Conservation (phyloP, 176 grass and related monocot species). For the Rhynchospora pubera region DNA sequence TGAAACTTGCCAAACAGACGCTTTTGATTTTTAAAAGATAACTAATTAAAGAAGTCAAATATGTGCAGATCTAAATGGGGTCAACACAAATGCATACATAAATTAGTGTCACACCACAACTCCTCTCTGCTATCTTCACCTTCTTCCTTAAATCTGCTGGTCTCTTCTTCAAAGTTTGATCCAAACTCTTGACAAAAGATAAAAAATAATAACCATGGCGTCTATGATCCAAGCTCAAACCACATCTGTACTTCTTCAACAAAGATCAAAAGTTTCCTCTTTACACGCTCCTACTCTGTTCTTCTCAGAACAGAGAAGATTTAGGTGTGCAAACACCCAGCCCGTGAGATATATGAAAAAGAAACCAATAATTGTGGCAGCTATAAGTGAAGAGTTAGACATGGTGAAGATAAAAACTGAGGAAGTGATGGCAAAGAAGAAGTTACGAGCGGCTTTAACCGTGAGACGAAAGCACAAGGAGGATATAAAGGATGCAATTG, state of each 20-base stretch:
- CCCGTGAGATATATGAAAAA: not conserved
- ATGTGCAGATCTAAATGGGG: too few species aligned
- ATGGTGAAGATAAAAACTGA: not conserved
- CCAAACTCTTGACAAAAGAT: not conserved
- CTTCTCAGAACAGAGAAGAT: slow-evolving; percentile 15
- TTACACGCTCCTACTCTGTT: not conserved
- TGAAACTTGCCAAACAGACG: too few species aligned
- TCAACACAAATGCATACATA: too few species aligned
- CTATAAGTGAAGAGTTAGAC: slow-evolving; percentile 71
- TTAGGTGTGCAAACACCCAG: not conserved
- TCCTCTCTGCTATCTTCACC: too few species aligned
- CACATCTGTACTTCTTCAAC: not conserved
- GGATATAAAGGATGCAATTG: slow-evolving; percentile 82
- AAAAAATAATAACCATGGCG: not conserved
- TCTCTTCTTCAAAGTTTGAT: too few species aligned
- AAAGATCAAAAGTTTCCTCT: not conserved
- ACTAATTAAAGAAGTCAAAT: too few species aligned
- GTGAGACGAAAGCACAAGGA: slow-evolving; percentile 94
- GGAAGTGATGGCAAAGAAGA: slow-evolving; percentile 29
- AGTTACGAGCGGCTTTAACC: slow-evolving; percentile 69
- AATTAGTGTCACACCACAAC: too few species aligned
- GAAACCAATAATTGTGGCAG: slow-evolving; percentile 33
- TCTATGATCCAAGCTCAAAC: slow-evolving; percentile 18
- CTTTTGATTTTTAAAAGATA: too few species aligned
- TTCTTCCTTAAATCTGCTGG: too few species aligned